Evolutionary conservation across 805 yeast species (phyloP).

Genomic region (Clavispora santaluciae): DNA sequence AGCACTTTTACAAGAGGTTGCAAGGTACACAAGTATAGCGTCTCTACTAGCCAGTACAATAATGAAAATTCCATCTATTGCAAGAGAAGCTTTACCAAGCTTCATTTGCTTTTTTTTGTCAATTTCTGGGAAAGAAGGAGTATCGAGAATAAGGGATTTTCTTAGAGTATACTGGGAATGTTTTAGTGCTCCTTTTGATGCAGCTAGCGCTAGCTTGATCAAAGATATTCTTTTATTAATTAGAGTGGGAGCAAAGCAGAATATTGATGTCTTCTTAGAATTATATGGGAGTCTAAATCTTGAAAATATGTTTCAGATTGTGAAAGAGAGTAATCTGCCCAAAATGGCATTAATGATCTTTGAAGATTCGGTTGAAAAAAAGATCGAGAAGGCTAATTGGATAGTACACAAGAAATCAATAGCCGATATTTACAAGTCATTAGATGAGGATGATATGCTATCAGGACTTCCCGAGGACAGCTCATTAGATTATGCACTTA

Average conservation of each 20-base stretch:
- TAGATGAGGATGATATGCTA: constrained; percentile 60
- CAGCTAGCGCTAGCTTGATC: constrained; percentile 15
- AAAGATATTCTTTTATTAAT: constrained; percentile 25
- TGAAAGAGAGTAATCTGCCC: constrained; percentile 28
- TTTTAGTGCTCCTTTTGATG: constrained; percentile 1
- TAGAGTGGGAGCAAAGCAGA: constrained; percentile 36
- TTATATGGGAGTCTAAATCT: constrained; percentile 29
- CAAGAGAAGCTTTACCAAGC: constrained; percentile 21
- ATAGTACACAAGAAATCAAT: constrained; percentile 1
- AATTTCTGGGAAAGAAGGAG: constrained; percentile 8
- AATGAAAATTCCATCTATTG: constrained; percentile 18
- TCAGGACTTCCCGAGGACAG: constrained; percentile 62
- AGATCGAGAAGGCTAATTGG: constrained; percentile 2
- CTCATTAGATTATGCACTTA: constrained; percentile 47
- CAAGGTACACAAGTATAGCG: constrained; percentile 22
- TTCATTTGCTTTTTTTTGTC: constrained; percentile 22
- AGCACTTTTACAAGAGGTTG: constrained; percentile 30
- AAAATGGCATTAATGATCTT: constrained; percentile 44
- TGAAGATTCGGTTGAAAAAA: constrained; percentile 33
- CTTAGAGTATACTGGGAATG: constrained; percentile 3
- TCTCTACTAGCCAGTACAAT: constrained; percentile 30
- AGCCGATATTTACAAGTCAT: constrained; percentile 40
- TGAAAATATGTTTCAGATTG: constrained; percentile 22
- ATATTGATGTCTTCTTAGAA: constrained; percentile 19
- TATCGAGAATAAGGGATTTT: background rate